These are phyloP conservation scores for Pyrus betulifolia DNA, from an alignment of 306 rosid species.

Conservation along the genomic window DNA sequence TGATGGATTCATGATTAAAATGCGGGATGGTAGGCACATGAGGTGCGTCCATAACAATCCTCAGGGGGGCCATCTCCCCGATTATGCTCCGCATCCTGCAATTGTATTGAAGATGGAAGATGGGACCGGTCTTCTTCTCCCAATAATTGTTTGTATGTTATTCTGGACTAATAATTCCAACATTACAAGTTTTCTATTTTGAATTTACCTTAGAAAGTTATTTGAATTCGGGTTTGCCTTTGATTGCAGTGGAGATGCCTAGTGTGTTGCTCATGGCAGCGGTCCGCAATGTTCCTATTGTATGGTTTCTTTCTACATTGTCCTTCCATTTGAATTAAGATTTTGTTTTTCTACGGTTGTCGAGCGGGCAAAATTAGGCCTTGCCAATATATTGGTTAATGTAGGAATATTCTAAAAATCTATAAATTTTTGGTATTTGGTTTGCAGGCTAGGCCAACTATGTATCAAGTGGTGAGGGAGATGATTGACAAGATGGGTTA, in stretches of 20 bases:
- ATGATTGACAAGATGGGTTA: constrained; percentile 95
- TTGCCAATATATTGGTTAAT: constrained; percentile 4
- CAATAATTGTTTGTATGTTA: constrained; percentile 94
- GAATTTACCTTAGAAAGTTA: constrained; percentile 6
- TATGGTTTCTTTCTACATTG: constrained; percentile 27
- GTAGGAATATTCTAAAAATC: not conserved
- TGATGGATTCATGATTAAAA: constrained; percentile 89
- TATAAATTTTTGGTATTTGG: constrained; percentile 14
- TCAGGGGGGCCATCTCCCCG: constrained; percentile 90
- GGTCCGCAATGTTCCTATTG: constrained; percentile 84
- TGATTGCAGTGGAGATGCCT: constrained; percentile 91
- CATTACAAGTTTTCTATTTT: not conserved
- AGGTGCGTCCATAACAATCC: constrained; percentile 92
- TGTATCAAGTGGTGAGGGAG: constrained; percentile 89
- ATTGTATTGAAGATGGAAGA: constrained; percentile 97
- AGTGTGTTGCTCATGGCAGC: constrained; percentile 91
- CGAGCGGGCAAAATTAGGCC: not conserved
- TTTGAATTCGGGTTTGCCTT: constrained; percentile 25
- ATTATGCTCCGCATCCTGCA: constrained; percentile 97
- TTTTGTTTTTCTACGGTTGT: not conserved
- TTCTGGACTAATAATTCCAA: not conserved
- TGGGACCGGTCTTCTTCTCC: constrained; percentile 94
- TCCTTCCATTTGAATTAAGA: not conserved
- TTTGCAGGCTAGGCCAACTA: constrained; percentile 89
- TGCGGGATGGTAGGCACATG: constrained; percentile 94